phyloP scores from a whole-genome alignment of 2,329 filamentous ascomycete species.

The Trichoderma hamatum region DNA sequence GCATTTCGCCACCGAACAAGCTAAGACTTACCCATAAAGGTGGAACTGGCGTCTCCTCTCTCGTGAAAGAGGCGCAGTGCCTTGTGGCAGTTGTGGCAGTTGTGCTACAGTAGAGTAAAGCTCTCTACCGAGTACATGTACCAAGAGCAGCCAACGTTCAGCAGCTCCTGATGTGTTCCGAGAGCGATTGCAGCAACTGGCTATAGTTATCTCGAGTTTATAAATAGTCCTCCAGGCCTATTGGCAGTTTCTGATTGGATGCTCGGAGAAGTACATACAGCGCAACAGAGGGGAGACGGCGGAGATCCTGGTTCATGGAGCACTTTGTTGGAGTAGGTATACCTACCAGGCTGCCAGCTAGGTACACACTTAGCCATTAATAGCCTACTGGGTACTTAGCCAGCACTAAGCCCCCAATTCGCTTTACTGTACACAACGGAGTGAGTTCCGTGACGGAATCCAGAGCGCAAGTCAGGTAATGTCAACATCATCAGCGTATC shows the following conservation, averaged over 20 bases:
- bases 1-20: constrained; percentile 20
- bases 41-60: background rate
- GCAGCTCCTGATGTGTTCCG: too few relatives aligned
- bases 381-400: background rate
- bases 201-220: background rate
- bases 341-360: background rate
- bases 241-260: background rate
- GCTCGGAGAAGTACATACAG: background rate
- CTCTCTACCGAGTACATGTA: background rate
- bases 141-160: background rate
- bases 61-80: background rate
- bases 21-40: background rate
- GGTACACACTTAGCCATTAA: background rate
- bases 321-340: too few relatives aligned
- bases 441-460: background rate
- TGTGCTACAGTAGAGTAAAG: background rate
- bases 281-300: background rate
- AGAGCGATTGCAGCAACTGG: background rate
- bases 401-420: background rate
- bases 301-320: background rate
- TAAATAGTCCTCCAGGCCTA: background rate
- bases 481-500: background rate
- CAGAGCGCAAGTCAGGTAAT: background rate
- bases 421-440: background rate
- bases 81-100: background rate